Base-by-base conservation (phyloP, 2,329 filamentous ascomycete genomes). In the Mollisiaceae sp. region DNA sequence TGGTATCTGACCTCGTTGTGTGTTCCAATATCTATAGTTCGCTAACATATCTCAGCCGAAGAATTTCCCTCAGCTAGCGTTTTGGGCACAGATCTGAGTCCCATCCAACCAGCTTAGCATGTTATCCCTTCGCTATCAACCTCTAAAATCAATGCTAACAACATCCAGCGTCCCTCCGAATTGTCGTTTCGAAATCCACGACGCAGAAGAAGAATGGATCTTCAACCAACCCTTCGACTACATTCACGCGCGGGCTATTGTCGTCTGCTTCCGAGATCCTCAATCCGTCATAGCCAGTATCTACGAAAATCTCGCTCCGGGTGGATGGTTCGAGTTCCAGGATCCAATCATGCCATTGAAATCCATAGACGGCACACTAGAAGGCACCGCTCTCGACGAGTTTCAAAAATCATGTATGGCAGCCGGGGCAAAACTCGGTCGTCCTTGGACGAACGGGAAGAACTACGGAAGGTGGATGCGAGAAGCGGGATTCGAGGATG, bases 171-270 rank as follows among this genome's bases (percentile, higher is more conserved):
- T 67, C 20, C 66, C 63, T 1, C 50, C 66, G 18, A 65, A 67
- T 15, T 67, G 65, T 27, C 39, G 18, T 35, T 65, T 67, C 27
- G 54, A 55, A 27, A 50, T 65, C 15, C 54, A 65, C n/a, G 63
- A 67, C 38, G 43, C 35, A 20, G 63, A 67, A 60, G 66, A 63
- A 32, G 56, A 61, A 52, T 67, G 63, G 63, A 58, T 27, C 24
- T 67, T 52, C 52, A 22, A 18, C 38, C 38, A 65, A 32, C 45
- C 39, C 27, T 67, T 67, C 24, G 65, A 67, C 47, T 63, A 47
- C 32, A 63, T 67, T 4, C 65, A 67, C 41, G 63, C 56, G 12
- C 65, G 65, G 3, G 27, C 45, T 8, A 20, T 67, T 5, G 20
- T 65, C 2, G 43, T 60, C n/a, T 67, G 65, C 43, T 65, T 67